A percentile compares a stretch with the other conserved stretches of the same genome.
Conservation (phyloP, 2,329 filamentous ascomycete species). For the Cladosporium colombiae region DNA sequence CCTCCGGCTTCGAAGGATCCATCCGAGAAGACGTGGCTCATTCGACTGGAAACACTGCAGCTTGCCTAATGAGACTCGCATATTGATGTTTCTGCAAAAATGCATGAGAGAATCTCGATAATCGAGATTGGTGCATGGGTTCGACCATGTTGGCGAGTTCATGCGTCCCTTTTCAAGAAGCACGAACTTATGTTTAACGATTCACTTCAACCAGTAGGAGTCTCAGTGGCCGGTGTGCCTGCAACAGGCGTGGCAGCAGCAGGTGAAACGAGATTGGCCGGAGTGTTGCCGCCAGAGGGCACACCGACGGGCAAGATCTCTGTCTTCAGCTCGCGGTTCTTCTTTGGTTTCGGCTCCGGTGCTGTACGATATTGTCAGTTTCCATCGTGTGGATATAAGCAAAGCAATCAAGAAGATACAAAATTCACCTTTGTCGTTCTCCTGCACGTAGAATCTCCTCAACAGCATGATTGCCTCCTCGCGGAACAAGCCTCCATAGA, state of each 20-base stretch:
- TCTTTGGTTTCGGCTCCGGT: slow-evolving; percentile 65
- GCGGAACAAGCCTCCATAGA: slow-evolving; percentile 82
- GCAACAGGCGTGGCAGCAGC: slow-evolving; percentile 6
- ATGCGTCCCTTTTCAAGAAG: background rate
- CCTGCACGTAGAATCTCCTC: slow-evolving; percentile 93
- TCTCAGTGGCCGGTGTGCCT: slow-evolving; percentile 4
- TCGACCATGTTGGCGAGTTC: background rate
- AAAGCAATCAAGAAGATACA: background rate
- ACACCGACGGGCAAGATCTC: slow-evolving; percentile 53
- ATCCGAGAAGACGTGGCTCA: background rate
- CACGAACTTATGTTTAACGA: background rate
- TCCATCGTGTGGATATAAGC: background rate
- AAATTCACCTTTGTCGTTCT: slow-evolving; percentile 80
- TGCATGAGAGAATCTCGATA: background rate
- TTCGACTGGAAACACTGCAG: background rate
- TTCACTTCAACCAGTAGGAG: slow-evolving; percentile 1
- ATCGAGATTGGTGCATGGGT: background rate
- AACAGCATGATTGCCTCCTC: slow-evolving; percentile 92
- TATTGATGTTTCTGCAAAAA: background rate
- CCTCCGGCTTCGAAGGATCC: background rate
- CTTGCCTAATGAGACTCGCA: background rate
- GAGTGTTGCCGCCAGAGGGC: slow-evolving; percentile 14
- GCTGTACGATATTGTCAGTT: slow-evolving; percentile 41
- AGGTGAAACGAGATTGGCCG: background rate
- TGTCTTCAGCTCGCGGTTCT: slow-evolving; percentile 63